Evolutionary conservation across 805 yeast genomes (phyloP), one percentile per base, ranked within the genome.

Genomic region (Candida awuae): DNA sequence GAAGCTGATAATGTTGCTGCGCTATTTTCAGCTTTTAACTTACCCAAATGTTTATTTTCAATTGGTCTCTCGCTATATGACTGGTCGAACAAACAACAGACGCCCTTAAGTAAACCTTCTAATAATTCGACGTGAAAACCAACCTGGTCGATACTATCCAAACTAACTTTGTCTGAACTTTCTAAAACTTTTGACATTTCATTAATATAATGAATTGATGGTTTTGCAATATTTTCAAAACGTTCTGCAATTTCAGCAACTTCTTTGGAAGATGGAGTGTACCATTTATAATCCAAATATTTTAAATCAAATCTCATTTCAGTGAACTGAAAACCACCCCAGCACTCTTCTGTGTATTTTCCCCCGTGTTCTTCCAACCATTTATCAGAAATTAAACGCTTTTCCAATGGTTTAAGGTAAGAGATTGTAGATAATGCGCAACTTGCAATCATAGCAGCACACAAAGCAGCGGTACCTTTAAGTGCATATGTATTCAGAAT

Each of bases 271-370:
- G 66, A 53, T 0, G 97, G 97, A 1, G 68, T 55, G 50, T 79
- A 85, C 98, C 98, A 90, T 1, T 68, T 62, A 47, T 86, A 77
- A 1, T 66, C 51, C 25, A 83, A 55, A 44, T 73, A 70, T 12
- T 70, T 70, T 10, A 51, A 40, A 1, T 66, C 53, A 38, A 79
- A 75, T 45, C 84, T 65, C 15, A 58, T 50, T 0, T 66, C 59
- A 44, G 71, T 73, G 48, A 78, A 75, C 48, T 80, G 86, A 42
- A 73, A 69, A 0, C 77, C 86, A 33, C 94, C 94, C 94, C 94
- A 84, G 42, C 79, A 70, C 17, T 67, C 67, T 35, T 69, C 76
- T 29, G 59, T 61, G 9, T 70, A 44, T 20, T 53, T 49, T 6
- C 56, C 58, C 1, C 66, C 70, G 47, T 63, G 48, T 13, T 59